Evolutionary conservation across 1,139 yeast genomes (phyloP).

Genomic region (Entelexis sorbosivorans): DNA sequence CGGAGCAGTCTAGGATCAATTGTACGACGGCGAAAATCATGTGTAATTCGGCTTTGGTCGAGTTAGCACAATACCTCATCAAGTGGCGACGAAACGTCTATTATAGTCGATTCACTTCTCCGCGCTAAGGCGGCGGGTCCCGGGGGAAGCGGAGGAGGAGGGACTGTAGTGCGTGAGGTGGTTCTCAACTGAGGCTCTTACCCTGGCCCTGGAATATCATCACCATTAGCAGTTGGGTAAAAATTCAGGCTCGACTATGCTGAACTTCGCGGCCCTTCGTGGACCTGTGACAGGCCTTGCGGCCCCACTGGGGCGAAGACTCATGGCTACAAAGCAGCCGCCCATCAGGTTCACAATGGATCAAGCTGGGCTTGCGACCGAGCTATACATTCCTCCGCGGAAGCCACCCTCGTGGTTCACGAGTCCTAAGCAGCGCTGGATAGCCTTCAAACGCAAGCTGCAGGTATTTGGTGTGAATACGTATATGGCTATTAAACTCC

Average conservation of each 20-base stretch:
- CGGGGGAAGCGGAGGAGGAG: no score
- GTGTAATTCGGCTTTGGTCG: no score
- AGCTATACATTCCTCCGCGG: constrained; percentile 24
- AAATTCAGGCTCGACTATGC: background rate
- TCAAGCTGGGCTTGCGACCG: constrained; percentile 24
- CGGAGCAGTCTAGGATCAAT: no score
- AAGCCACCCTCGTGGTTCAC: constrained; percentile 23
- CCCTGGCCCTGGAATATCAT: constrained; percentile 1
- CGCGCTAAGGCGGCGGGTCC: no score
- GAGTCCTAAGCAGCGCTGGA: constrained; percentile 23
- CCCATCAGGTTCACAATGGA: constrained; percentile 21
- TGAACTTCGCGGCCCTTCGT: background rate
- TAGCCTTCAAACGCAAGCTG: constrained; percentile 22
- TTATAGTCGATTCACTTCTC: no score
- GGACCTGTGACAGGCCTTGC: background rate
- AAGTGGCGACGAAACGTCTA: no score
- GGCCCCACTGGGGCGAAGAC: background rate
- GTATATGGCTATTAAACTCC: constrained; percentile 47
- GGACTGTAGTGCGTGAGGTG: no score
- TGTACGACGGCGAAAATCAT: no score
- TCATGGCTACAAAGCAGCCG: constrained; percentile 10
- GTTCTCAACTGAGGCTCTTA: background rate
- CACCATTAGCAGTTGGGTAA: background rate
- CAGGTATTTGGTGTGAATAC: constrained; percentile 24
- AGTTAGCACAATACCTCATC: no score